Conservation (phyloP, 1,284 basidiomycete genomes). For the Pholiota adiposa region DNA sequence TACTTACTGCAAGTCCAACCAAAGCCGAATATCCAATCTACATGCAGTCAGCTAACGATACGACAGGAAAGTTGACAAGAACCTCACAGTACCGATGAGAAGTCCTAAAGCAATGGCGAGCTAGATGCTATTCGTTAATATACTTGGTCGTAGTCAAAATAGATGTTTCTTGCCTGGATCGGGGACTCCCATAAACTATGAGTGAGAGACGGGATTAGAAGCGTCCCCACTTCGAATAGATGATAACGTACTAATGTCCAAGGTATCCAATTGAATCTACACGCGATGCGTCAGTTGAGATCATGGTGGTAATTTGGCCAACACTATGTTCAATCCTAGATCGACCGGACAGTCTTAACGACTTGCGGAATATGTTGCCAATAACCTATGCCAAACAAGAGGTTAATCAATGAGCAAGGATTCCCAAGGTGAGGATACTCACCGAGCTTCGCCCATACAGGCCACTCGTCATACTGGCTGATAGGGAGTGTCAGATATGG, state of each 20-base stretch:
- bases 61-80: background rate
- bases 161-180: conserved; percentile 18
- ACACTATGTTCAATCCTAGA: conserved; percentile 62
- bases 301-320: conserved; percentile 75
- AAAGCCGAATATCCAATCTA: conserved; percentile 73
- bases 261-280: conserved; percentile 52
- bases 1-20: conserved; percentile 61
- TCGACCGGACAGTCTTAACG: conserved; percentile 69
- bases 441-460: conserved; percentile 56
- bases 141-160: conserved; percentile 19
- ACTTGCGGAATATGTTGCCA: conserved; percentile 73
- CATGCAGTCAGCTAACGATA: background rate
- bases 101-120: conserved; percentile 67
- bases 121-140: conserved; percentile 53
- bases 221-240: background rate
- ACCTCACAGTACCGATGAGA: conserved; percentile 58
- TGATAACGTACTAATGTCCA: conserved; percentile 40
- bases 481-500: conserved; percentile 1
- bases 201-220: background rate
- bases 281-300: conserved; percentile 62
- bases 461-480: conserved; percentile 57
- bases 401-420: background rate
- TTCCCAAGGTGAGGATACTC: conserved; percentile 13
- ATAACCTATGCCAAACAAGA: conserved; percentile 50
- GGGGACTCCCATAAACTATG: conserved; percentile 24